Percentiles rank a stretch among this genome's conserved stretches.
Evolutionary conservation across 1,139 yeast genomes (phyloP).

Genomic region (Saccharomycopsis phalli): DNA sequence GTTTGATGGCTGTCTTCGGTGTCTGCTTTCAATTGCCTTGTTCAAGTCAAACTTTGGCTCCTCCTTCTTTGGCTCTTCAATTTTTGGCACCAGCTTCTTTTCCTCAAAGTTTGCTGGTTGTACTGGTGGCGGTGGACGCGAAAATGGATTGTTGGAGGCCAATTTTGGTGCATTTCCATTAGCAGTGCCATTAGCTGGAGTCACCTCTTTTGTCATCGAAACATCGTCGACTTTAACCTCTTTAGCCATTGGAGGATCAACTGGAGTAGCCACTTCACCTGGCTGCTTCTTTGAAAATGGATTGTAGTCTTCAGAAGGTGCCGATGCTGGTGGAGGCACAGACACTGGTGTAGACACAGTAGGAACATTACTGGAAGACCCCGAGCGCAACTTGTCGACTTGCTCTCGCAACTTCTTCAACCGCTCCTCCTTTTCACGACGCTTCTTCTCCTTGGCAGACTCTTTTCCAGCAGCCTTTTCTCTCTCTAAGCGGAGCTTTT

Average conservation of each 20-base stretch:
- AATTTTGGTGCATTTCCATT: neutral
- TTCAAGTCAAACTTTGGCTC: constrained; percentile 14
- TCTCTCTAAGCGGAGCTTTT: constrained; percentile 9
- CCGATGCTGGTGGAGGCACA: constrained; percentile 10
- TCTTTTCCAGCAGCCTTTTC: constrained; percentile 7
- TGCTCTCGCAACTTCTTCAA: constrained; percentile 16
- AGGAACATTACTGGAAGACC: constrained; percentile 3
- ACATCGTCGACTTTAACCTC: too few relatives aligned
- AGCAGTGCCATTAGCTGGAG: neutral
- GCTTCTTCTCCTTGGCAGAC: constrained; percentile 16
- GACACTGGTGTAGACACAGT: constrained; percentile 1
- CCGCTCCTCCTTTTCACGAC: constrained; percentile 18
- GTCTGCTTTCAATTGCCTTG: constrained; percentile 13
- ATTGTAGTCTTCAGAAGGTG: constrained; percentile 9
- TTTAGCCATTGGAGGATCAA: too few relatives aligned
- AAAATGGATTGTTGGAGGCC: constrained; percentile 18
- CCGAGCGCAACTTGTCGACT: constrained; percentile 17
- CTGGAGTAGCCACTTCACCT: constrained; percentile 27
- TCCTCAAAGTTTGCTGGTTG: neutral
- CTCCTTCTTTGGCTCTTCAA: neutral
- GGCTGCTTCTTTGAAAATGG: constrained; percentile 1
- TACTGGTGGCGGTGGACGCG: constrained; percentile 14
- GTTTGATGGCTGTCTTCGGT: constrained; percentile 13
- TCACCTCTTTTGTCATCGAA: constrained; percentile 25
- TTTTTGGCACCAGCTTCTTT: constrained; percentile 1